Percentiles rank a stretch among this genome's conserved stretches.
phyloP scores from a whole-genome alignment of 176 grass and related monocot genomes.

The Musa schizocarpa region DNA sequence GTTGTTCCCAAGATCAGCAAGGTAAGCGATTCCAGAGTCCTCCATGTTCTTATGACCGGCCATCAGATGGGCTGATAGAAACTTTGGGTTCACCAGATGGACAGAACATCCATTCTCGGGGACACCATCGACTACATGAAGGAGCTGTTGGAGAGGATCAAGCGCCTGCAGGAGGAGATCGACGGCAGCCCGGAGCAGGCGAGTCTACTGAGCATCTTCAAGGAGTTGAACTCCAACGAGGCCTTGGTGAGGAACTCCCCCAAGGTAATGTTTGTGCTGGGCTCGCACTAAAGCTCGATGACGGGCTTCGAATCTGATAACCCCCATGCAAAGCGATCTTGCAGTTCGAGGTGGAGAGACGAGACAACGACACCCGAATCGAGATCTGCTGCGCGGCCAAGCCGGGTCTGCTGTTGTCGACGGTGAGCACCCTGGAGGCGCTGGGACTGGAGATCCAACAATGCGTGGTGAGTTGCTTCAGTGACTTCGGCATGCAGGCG shows the following conservation, averaged over 20 bases:
- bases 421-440: conserved; percentile 72
- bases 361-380: conserved; percentile 63
- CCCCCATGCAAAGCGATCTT: not conserved
- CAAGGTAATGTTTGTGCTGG: conserved; percentile 28
- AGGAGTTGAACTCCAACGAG: conserved; percentile 63
- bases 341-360: conserved; percentile 82
- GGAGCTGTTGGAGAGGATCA: conserved; percentile 91
- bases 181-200: conserved; percentile 24
- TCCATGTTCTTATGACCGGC: not conserved
- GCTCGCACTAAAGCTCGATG: not conserved
- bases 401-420: conserved; percentile 79
- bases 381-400: conserved; percentile 89
- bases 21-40: conserved; percentile 24
- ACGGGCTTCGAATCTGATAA: not conserved
- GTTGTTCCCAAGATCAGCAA: conserved; percentile 99
- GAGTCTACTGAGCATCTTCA: conserved; percentile 59
- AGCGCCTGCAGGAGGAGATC: conserved; percentile 62
- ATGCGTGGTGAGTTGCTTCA: conserved; percentile 96
- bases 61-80: not conserved
- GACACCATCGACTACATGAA: conserved; percentile 99
- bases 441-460: conserved; percentile 94
- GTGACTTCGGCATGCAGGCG: conserved; percentile 95
- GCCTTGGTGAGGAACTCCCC: conserved; percentile 78
- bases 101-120: conserved; percentile 89
- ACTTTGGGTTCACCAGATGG: conserved; percentile 51